Conservation (phyloP, 495 filamentous ascomycete species). For the Bryoglossum gracile region DNA sequence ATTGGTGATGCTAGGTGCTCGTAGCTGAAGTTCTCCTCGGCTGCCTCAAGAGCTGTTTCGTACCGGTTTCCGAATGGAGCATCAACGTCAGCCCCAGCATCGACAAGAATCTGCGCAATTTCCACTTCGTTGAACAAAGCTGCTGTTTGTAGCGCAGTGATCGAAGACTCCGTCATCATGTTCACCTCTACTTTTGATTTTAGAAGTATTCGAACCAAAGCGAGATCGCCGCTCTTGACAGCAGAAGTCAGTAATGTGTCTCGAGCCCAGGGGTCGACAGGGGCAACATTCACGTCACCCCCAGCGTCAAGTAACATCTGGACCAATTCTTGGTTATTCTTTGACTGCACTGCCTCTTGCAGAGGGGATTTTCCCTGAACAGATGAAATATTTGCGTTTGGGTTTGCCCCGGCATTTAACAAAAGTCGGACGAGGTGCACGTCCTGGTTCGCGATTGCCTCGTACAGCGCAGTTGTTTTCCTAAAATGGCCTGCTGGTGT, state of each 20-base stretch:
- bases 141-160: constrained; percentile 8
- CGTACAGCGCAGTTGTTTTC: constrained; percentile 3
- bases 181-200: constrained; percentile 8
- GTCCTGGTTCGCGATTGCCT: neutral
- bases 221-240: neutral
- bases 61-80: constrained; percentile 8
- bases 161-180: constrained; percentile 4
- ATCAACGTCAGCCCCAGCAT: constrained; percentile 22
- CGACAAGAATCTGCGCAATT: constrained; percentile 18
- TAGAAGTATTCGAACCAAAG: constrained; percentile 9
- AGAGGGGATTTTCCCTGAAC: constrained; percentile 9
- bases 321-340: constrained; percentile 14
- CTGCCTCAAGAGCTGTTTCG: constrained; percentile 8
- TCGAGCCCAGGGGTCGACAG: neutral
- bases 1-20: constrained; percentile 5
- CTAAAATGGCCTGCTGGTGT: neutral
- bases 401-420: constrained; percentile 10
- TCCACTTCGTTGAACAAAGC: neutral
- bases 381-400: constrained; percentile 3
- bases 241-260: constrained; percentile 3
- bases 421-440: constrained; percentile 7
- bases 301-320: constrained; percentile 19
- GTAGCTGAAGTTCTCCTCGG: neutral
- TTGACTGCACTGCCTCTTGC: constrained; percentile 3
- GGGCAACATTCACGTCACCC: constrained; percentile 11